Evolutionary conservation across 345 rosid genomes (phyloP), one percentile per base, ranked within the genome.

Genomic region (Ailanthus altissimus): DNA sequence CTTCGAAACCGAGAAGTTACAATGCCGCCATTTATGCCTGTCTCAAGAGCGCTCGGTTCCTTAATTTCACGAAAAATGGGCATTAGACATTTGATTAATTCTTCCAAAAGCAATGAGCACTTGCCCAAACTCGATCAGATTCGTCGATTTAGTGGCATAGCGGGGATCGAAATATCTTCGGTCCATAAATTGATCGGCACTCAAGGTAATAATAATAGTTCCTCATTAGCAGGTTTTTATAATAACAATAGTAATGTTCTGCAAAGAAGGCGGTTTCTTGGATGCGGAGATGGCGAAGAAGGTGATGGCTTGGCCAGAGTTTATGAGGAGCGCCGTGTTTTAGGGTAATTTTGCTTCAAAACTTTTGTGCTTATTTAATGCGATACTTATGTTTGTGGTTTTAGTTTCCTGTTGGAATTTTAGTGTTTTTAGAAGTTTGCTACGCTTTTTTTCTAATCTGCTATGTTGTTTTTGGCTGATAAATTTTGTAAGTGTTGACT

Each of bases 231-330:
- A 23, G 70, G 72, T 47, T 60, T 74, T 20, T 73, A 60, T 12
- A 46, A 70, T 62, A 73, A 64, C 20, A 75, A 64, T 26, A 71
- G 40, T 40, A 65, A 38, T 74, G n/a, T 75, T 43, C 4, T 81
- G 62, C 98, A 88, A 63, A 88, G 83, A 75, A 90, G 97, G 81
- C 88, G 64, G 63, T 93, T 96, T 86, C 90, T 96, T 65, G 97
- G 99, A 11, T 91, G 97, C 28, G 98, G 99, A 36, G 98, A 96
- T 47, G 97, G 97, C 0, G 99, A 96, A 77, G 97, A 91, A 82
- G 97, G 92, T 25, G 85, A 87, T 63, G 93, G 84, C 79, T 78
- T 96, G 69, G 91, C 98, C 0, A 96, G 88, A 80, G 89, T 93
- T 75, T 91, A 96, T 26, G 95, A 96, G 84, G 97, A 96, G 84